Evolutionary conservation across 192 early-diverging fungal species (phyloP).

Genomic region (Coemansia sp.): DNA sequence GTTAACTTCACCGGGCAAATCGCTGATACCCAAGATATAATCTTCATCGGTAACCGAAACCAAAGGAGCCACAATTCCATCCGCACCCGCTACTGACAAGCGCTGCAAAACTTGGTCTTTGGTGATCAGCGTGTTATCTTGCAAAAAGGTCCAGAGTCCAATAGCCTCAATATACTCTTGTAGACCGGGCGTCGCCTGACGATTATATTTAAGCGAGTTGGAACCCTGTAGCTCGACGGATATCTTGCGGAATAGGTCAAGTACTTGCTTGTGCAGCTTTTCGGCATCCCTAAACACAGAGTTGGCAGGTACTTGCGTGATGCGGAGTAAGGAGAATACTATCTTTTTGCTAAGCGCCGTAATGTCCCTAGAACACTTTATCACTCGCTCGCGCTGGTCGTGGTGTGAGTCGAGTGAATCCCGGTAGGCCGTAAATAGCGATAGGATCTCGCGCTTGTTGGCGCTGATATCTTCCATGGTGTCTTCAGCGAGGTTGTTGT

Average conservation of each 20-base stretch:
- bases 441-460: slow-evolving; percentile 21
- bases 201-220: slow-evolving; percentile 41
- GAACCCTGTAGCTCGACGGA: slow-evolving; percentile 47
- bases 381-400: slow-evolving; percentile 58
- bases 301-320: slow-evolving; percentile 33
- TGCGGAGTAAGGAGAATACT: slow-evolving; percentile 53
- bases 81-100: slow-evolving; percentile 4
- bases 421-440: slow-evolving; percentile 27
- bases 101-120: slow-evolving; percentile 38
- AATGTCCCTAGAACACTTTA: slow-evolving; percentile 58
- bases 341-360: slow-evolving; percentile 58
- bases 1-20: slow-evolving; percentile 65
- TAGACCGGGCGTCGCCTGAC: slow-evolving; percentile 39
- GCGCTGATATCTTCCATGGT: slow-evolving; percentile 4
- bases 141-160: slow-evolving; percentile 48
- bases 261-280: slow-evolving; percentile 31
- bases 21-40: slow-evolving; percentile 61
- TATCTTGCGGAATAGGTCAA: slow-evolving; percentile 35
- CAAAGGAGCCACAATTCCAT: slow-evolving; percentile 5
- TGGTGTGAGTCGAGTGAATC: slow-evolving; percentile 51
- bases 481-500: background rate
- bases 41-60: slow-evolving; percentile 45
- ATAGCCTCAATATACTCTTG: slow-evolving; percentile 59
- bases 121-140: slow-evolving; percentile 33
- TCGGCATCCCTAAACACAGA: slow-evolving; percentile 46